A percentile compares a stretch with the other conserved stretches of the same genome.
Conservation (phyloP, 306 rosid genomes). For the Vachellia collinsii region DNA sequence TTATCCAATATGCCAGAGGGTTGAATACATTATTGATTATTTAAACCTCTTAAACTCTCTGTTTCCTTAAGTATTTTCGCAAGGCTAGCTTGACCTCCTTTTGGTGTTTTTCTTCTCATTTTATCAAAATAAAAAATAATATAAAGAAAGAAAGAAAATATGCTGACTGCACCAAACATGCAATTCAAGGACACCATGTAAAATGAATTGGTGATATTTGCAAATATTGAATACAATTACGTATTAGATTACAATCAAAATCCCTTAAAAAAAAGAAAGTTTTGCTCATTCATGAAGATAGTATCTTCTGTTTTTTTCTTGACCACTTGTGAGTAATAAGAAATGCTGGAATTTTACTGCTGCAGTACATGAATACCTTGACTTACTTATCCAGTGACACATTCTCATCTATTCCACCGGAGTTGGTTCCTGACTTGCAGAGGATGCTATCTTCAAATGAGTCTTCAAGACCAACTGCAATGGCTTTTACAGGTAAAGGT, state of each 20-base stretch:
- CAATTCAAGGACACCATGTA: slow-evolving; percentile 2
- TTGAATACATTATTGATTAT: no score
- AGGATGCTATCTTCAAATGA: slow-evolving; percentile 93
- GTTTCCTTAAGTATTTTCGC: not conserved
- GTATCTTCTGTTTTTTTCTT: slow-evolving; percentile 25
- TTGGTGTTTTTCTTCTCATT: not conserved
- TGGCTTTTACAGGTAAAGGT: slow-evolving; percentile 83
- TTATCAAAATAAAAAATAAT: not conserved
- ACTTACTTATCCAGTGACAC: slow-evolving; percentile 90
- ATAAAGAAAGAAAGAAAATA: not conserved
- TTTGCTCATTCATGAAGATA: slow-evolving; percentile 1
- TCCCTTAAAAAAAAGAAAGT: not conserved
- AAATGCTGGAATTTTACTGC: slow-evolving; percentile 41
- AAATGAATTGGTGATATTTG: not conserved
- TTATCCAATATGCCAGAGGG: no score
- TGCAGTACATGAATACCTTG: slow-evolving; percentile 94
- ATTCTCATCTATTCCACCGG: slow-evolving; percentile 82
- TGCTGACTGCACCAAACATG: slow-evolving; percentile 4
- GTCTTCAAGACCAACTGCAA: slow-evolving; percentile 81
- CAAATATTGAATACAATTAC: not conserved
- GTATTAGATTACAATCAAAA: slow-evolving; percentile 13
- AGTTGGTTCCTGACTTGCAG: slow-evolving; percentile 88
- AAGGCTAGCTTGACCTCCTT: not conserved
- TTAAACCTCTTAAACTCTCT: no score
- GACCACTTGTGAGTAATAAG: slow-evolving; percentile 32